Evolutionary conservation across 345 rosid genomes (phyloP).

Genomic region (Linum tenue): DNA sequence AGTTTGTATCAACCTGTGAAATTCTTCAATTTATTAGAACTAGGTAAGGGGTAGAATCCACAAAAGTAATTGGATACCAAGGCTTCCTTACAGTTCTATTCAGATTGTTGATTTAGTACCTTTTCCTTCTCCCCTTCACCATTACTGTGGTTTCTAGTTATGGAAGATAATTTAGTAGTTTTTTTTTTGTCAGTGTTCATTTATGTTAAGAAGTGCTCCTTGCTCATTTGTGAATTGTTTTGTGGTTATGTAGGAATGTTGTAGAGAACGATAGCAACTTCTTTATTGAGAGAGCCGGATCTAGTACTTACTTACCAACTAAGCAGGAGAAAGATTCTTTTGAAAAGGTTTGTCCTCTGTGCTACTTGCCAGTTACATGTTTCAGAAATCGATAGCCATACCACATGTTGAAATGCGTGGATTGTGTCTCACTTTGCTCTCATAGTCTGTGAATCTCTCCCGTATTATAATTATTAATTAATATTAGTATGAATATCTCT

Average conservation of each 20-base stretch:
- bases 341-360: slow-evolving; percentile 51
- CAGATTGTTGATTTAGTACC: background rate
- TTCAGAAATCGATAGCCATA: background rate
- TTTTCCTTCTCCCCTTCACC: background rate
- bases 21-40: background rate
- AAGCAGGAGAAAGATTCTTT: slow-evolving; percentile 52
- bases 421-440: no score
- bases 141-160: background rate
- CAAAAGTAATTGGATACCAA: background rate
- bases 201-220: background rate
- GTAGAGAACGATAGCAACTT: slow-evolving; percentile 23
- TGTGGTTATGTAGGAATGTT: slow-evolving; percentile 39
- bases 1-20: background rate
- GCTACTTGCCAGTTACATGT: slow-evolving; percentile 7
- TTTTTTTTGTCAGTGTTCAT: background rate
- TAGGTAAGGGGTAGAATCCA: background rate
- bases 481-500: no score
- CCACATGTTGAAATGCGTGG: no score
- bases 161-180: background rate
- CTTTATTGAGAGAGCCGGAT: slow-evolving; percentile 30
- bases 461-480: background rate
- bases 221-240: background rate
- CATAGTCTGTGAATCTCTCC: background rate
- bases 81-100: background rate
- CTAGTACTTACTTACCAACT: slow-evolving; percentile 16